These are phyloP conservation scores for Hypoxylon rickii DNA, from an alignment of 495 filamentous ascomycete genomes.

Conservation along the genomic window DNA sequence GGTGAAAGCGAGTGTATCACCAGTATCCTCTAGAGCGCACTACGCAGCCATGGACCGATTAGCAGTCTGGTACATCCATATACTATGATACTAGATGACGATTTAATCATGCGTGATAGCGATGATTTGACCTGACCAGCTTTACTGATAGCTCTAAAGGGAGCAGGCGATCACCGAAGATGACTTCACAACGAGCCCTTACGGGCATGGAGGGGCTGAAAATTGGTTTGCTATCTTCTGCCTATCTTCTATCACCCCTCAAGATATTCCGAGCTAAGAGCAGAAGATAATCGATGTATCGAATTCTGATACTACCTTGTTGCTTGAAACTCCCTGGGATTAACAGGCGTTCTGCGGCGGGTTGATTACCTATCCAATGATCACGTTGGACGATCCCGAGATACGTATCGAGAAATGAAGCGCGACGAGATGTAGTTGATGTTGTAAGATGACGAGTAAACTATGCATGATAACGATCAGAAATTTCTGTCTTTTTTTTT, in stretches of 20 bases:
- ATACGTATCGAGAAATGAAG: too few species aligned
- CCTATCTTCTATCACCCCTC: background rate
- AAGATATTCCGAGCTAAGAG: constrained; percentile 6
- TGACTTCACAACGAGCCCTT: background rate
- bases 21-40: constrained; percentile 14
- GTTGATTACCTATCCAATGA: constrained; percentile 18
- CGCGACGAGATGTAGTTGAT: too few species aligned
- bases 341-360: constrained; percentile 1
- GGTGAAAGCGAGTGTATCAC: constrained; percentile 16
- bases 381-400: constrained; percentile 19
- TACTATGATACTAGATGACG: background rate
- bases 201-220: background rate
- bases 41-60: too few species aligned
- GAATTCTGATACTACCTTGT: too few species aligned
- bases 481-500: constrained; percentile 12
- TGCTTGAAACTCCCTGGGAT: too few species aligned
- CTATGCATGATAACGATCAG: background rate
- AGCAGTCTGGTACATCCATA: too few species aligned
- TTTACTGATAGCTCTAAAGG: too few species aligned
- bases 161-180: too few species aligned
- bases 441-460: constrained; percentile 18
- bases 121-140: too few species aligned
- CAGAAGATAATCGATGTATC: background rate
- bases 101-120: constrained; percentile 6
- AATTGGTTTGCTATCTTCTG: background rate